Base-by-base conservation (phyloP, 2,329 filamentous ascomycete genomes). In the Arachnopeziza araneosa region DNA sequence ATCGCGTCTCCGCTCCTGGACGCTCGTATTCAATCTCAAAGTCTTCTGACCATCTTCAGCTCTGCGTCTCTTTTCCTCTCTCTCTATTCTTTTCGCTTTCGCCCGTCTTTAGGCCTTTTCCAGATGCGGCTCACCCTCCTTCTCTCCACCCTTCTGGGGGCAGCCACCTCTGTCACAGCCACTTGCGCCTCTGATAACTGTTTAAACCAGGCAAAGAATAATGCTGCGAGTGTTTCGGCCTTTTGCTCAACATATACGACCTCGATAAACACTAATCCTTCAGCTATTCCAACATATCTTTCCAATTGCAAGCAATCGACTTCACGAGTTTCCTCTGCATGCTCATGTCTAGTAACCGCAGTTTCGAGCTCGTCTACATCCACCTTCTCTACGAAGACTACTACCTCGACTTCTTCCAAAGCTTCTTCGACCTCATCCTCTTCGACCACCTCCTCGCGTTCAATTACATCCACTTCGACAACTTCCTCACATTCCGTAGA, bases 141-240 rank as follows among this genome's bases (percentile, higher is more conserved):
- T 44, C 36, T 44, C 36, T 44, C 36, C 17, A 44, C 36, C 36
- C 36, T 44, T 4, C 36, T 44, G 36, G 36, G 36, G 36, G 36
- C 36, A 44, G 36, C 36, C 36, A 44, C 36, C 36, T 44, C 36
- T 44, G 36, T 44, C 36, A 44, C 36, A 44, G 36, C 36, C 12
- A 44, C 12, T 23, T 24, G 62, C 70, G 53, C 53, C 58, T n/a
- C 23, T 8, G 9, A 56, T 58, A n/a, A 32, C 23, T 54, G 24
- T 14, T 53, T 24, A 1, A 56, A 56, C 36, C 21, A 56, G 54
- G 22, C 48, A 14, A 49, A 22, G 24, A 48, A 56, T 17, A 48
- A 56, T 17, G 21, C 32, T 50, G 22, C 36, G 7, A 24, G 19
- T n/a, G 54, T 36, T 17, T 24, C 21, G 7, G 23, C 54, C 22